Evolutionary conservation across 257 asterid species (phyloP), one percentile per base, ranked within the genome.

Genomic region (Nyctanthes arbortristis): DNA sequence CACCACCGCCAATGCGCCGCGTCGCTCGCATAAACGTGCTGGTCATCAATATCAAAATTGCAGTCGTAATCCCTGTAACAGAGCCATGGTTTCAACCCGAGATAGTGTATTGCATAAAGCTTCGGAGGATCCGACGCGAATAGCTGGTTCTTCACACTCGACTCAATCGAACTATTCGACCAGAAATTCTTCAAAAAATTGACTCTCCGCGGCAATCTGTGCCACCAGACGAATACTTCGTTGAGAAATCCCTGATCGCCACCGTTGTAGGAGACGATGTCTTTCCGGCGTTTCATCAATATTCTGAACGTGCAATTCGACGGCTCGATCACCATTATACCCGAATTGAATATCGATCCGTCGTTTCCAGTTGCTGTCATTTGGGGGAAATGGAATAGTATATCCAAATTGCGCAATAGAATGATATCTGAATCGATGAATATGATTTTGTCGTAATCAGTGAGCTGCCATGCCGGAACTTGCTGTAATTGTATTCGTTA

Each of bases 1-100:
- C 96, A 92, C 97, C 97, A 92, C 69, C 82, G 83, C 14, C 13
- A 37, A 63, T 92, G 94, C 1, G 94, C 97, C 3, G 61, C 75
- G 43, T 92, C 98, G 14, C 94, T 89, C 12, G 96, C 98, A 63
- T 87, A 89, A 0, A 89, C 87, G 0, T 55, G 81, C 62, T 86
- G 94, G n/a, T 79, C 84, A 12, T 65, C 68, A 3, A 86, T 37
- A 20, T 89, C 86, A 89, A 91, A 92, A 10, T 92, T 92, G 63
- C 97, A 92, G 24, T 92, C 96, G n/a, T 92, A 92, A 40, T 92
- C 98, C 61, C 90, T 75, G 12, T 90, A 92, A 27, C 98, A 92
- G 14, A 40, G 13, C 97, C 98, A 92, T 0, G 98, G 97, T 75
- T 90, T 92, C 79, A 88, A 61, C 13, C 98, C 98, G 0, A 92